Base-by-base conservation (phyloP, 148 eudicot genomes). In the Amaranthus palmeri region DNA sequence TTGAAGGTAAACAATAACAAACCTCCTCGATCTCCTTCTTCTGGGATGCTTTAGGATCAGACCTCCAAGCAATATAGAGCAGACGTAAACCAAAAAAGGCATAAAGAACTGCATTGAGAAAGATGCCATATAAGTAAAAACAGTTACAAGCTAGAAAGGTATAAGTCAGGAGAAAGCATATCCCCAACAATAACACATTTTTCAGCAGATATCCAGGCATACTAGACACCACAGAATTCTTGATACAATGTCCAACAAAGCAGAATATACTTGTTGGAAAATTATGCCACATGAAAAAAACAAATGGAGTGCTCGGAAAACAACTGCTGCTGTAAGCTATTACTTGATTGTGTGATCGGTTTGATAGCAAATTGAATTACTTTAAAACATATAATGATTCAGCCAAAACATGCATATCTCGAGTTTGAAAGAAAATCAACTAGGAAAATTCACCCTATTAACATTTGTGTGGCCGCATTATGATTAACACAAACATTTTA, bases 21-120 rank as follows among this genome's bases (percentile, higher is more conserved):
- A 95, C 99, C 86, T 95, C 99, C 79, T 95, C 99, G 49, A 95
- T 89, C 77, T 95, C 99, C 77, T 95, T 88, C 78, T 91, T 95
- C 73, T 92, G 90, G 36, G 99, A 89, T 78, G 88, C 85, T 82
- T 92, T 92, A 44, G 98, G 71, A 74, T 83, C 90, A 61, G 93
- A 85, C 73, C 88, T 91, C 99, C 99, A 95, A 55, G 99, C 99
- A 83, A 95, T 95, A 72, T 95, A 95, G 18, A 95, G 96, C 56
- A 95, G 83, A 52, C 99, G 96, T 72, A 89, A 65, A 61, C 99
- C 99, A 73, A 95, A 95, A 77, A 91, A 95, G 59, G 75, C 72
- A 83, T 95, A 92, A 49, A 95, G 97, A 66, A 88, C 99, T 95
- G 88, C 88, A 92, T 48, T 54, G 70, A 52, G 5, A 78, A 71